These are phyloP conservation scores for Xerocomus nothofagi DNA, from an alignment of 1,284 basidiomycete species.

Conservation along the genomic window DNA sequence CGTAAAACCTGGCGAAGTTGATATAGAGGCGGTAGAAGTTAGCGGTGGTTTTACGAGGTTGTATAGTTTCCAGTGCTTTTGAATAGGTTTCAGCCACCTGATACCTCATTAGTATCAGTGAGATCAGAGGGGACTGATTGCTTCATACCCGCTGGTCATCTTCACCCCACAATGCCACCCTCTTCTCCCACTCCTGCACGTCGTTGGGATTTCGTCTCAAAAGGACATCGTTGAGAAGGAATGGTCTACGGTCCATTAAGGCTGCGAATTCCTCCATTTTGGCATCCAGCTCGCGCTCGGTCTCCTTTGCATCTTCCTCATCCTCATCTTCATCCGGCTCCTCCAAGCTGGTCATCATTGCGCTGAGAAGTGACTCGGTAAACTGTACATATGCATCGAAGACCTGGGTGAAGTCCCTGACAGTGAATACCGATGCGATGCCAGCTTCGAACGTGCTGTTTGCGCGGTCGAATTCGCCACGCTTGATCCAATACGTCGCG, in stretches of 20 bases:
- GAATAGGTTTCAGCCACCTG: conserved; percentile 93
- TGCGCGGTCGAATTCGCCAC: conserved; percentile 90
- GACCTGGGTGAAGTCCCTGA: conserved; percentile 97
- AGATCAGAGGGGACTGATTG: background rate
- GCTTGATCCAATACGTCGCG: conserved; percentile 98
- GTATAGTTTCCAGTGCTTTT: conserved; percentile 85
- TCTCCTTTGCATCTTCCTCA: conserved; percentile 76
- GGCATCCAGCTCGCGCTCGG: conserved; percentile 83
- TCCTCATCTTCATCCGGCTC: conserved; percentile 70
- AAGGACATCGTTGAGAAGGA: conserved; percentile 95
- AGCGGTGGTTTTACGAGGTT: conserved; percentile 88
- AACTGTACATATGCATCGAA: conserved; percentile 98
- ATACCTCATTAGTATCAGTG: conserved; percentile 3
- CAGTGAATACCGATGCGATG: conserved; percentile 83
- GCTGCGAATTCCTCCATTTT: conserved; percentile 95
- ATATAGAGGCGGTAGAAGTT: conserved; percentile 91
- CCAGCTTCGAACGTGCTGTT: conserved; percentile 88
- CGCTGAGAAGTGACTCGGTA: conserved; percentile 87
- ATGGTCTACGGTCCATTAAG: conserved; percentile 93
- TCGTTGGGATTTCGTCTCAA: conserved; percentile 95
- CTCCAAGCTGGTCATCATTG: conserved; percentile 86
- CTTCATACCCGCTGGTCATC: conserved; percentile 82
- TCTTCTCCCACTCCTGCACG: conserved; percentile 99
- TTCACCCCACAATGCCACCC: conserved; percentile 90
- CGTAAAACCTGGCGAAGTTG: conserved; percentile 97